These are phyloP conservation scores for Linnemannia schmuckeri DNA, from an alignment of 192 early-diverging fungal species.

Conservation along the genomic window DNA sequence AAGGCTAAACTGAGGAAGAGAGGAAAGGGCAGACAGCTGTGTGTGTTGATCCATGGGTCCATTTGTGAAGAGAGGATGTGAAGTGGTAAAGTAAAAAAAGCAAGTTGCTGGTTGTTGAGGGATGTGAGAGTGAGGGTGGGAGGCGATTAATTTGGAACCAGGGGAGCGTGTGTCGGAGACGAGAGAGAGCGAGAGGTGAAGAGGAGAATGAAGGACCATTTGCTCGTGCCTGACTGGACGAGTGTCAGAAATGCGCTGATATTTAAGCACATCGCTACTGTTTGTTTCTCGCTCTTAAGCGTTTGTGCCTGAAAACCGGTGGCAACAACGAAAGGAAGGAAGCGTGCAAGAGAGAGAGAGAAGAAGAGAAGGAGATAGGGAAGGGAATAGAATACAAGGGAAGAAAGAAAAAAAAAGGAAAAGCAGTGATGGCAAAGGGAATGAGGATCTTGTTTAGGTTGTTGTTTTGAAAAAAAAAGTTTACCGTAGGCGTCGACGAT, in stretches of 20 bases:
- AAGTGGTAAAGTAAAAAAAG: no score
- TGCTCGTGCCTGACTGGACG: background rate
- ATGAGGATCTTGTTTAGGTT: background rate
- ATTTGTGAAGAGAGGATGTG: background rate
- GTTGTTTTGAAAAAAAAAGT: background rate
- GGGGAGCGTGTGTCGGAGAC: background rate
- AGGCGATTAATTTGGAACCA: background rate
- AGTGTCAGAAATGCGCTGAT: background rate
- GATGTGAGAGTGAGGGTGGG: background rate
- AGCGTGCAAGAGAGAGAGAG: background rate
- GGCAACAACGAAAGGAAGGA: background rate
- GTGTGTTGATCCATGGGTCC: background rate
- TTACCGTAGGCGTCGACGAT: constrained; percentile 49
- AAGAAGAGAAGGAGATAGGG: background rate
- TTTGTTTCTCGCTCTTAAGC: background rate
- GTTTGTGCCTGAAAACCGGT: background rate
- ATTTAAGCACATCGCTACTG: background rate
- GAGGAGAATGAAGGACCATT: background rate
- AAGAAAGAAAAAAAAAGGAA: no score
- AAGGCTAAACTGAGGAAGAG: background rate
- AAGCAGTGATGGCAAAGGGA: background rate
- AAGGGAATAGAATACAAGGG: background rate
- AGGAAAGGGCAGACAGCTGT: background rate
- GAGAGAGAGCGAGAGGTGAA: no score
- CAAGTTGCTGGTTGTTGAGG: background rate